phyloP scores from a whole-genome alignment of 495 filamentous ascomycete genomes.

The Tuber aestivum region DNA sequence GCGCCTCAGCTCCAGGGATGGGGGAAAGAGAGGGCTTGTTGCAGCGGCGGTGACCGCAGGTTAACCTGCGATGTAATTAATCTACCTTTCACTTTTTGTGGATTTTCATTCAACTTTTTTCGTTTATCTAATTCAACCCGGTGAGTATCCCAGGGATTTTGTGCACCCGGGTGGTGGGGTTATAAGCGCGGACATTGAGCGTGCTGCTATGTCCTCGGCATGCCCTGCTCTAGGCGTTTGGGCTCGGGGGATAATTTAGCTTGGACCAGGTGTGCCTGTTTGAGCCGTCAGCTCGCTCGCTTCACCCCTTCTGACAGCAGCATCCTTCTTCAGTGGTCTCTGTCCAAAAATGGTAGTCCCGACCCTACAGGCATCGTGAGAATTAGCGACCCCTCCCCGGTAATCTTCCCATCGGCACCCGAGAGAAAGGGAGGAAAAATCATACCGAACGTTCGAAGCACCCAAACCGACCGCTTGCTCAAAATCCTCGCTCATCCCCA shows the following conservation, averaged over 20 bases:
- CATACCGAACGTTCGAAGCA: constrained; percentile 67
- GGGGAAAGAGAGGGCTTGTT: background rate
- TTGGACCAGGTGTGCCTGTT: background rate
- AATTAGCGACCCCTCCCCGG: background rate
- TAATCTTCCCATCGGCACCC: background rate
- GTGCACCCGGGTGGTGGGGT: background rate
- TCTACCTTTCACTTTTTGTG: background rate
- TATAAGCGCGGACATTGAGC: background rate
- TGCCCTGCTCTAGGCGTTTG: background rate
- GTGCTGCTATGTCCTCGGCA: background rate
- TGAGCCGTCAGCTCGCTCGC: background rate
- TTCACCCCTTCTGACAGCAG: constrained; percentile 6
- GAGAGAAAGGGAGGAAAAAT: background rate
- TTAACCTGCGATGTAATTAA: background rate
- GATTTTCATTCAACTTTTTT: background rate
- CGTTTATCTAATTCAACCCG: background rate
- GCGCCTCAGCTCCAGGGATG: background rate
- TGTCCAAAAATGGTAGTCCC: constrained; percentile 90
- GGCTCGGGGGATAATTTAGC: background rate
- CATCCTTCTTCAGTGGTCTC: constrained; percentile 57
- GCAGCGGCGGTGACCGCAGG: background rate
- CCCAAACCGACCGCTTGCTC: constrained; percentile 80
- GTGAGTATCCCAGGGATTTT: background rate
- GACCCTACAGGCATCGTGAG: constrained; percentile 49
- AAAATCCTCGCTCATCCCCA: constrained; percentile 91